Conservation (phyloP, 148 eudicot species). For the Spergularia marina region DNA sequence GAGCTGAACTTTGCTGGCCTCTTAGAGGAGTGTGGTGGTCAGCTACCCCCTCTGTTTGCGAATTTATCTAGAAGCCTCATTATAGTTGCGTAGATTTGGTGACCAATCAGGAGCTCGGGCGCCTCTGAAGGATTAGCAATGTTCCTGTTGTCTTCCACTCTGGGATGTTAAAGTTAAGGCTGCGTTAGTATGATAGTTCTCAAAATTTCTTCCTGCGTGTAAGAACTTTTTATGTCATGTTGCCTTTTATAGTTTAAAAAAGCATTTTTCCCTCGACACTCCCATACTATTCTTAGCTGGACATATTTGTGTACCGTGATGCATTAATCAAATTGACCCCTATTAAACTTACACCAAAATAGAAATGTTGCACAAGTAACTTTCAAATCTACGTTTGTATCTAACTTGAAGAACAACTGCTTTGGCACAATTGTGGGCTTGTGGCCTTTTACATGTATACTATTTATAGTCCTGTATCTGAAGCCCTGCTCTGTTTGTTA, state of each 20-base stretch:
- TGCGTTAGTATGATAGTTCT: neutral
- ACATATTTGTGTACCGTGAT: neutral
- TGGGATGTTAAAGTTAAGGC: neutral
- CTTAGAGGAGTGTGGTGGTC: no score
- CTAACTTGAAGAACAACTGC: neutral
- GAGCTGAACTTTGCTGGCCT: no score
- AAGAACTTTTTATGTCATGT: neutral
- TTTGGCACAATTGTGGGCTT: neutral
- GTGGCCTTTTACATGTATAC: neutral
- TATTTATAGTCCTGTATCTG: neutral
- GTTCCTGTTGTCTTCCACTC: neutral
- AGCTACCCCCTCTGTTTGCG: no score
- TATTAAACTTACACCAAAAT: neutral
- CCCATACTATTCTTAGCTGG: neutral
- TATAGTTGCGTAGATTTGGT: no score
- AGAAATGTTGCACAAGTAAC: neutral
- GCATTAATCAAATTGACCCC: neutral
- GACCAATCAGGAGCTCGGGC: no score
- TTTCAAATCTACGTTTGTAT: neutral
- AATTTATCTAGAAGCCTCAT: no score
- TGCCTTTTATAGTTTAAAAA: neutral
- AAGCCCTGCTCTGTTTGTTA: conserved; percentile 11
- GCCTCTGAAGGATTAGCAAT: no score
- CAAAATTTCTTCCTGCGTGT: neutral
- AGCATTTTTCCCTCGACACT: neutral